Percentiles rank a stretch among this genome's conserved stretches.
Evolutionary conservation across 352 stramenopile genomes (phyloP).

Genomic region (Globisporangium radiosum): DNA sequence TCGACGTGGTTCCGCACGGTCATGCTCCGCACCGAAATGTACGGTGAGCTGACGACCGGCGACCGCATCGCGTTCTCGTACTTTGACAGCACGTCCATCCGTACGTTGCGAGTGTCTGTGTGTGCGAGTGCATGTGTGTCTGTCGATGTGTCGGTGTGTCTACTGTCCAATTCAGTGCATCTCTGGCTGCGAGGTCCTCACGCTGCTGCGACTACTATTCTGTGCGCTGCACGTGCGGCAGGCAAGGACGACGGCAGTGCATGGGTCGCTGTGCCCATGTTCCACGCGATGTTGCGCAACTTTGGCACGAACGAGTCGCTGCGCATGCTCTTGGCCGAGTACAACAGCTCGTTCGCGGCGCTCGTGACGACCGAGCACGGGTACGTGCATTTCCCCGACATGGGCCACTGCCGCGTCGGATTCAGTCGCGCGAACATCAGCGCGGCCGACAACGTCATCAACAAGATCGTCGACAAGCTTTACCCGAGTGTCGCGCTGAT

Average conservation of each 20-base stretch:
- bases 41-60: constrained; percentile 21
- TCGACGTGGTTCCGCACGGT: constrained; percentile 20
- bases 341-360: constrained; percentile 20
- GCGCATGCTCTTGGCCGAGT: constrained; percentile 20
- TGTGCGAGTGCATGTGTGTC: neutral
- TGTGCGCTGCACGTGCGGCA: constrained; percentile 1
- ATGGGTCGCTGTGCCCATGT: constrained; percentile 22
- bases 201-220: neutral
- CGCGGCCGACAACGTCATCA: constrained; percentile 20
- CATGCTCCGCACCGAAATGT: constrained; percentile 14
- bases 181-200: neutral
- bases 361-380: constrained; percentile 26
- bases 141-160: neutral
- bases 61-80: constrained; percentile 17
- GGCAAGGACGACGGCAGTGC: constrained; percentile 26
- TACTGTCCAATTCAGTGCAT: neutral
- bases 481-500: constrained; percentile 18
- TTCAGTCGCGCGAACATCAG: constrained; percentile 21
- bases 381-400: constrained; percentile 23
- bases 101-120: neutral
- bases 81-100: neutral
- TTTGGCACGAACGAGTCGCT: constrained; percentile 12
- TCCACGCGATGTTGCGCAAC: constrained; percentile 19
- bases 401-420: constrained; percentile 21
- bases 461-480: constrained; percentile 21